Conservation (phyloP, 2,329 filamentous ascomycete genomes). For the Cordyceps cicadae region DNA sequence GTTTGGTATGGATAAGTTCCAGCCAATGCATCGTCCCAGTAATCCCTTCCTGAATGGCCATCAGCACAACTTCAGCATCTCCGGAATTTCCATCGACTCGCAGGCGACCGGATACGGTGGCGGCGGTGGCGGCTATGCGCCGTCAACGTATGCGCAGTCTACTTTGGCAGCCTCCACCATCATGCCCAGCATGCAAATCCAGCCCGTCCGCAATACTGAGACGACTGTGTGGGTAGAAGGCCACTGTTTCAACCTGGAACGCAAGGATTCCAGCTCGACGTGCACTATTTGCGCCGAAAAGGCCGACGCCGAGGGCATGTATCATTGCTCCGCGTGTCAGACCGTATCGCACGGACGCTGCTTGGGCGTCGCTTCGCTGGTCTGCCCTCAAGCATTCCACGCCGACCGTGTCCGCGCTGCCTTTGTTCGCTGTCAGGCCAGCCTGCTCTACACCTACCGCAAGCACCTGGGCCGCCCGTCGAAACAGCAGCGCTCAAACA, state of each 20-base stretch:
- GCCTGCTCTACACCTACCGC: constrained; percentile 57
- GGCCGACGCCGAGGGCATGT: constrained; percentile 63
- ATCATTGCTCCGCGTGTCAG: constrained; percentile 61
- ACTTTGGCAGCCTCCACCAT: constrained; percentile 77
- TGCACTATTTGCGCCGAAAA: constrained; percentile 73
- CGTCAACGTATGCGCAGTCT: constrained; percentile 78
- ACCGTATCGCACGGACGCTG: constrained; percentile 51
- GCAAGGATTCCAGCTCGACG: constrained; percentile 48
- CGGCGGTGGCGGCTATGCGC: constrained; percentile 56
- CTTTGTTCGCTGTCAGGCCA: constrained; percentile 58
- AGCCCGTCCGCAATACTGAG: constrained; percentile 70
- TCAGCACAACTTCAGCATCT: constrained; percentile 50
- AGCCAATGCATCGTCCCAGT: constrained; percentile 59
- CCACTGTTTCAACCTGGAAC: constrained; percentile 64
- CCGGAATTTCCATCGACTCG: constrained; percentile 52
- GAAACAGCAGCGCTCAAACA: constrained; percentile 51
- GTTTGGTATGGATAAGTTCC: constrained; percentile 69
- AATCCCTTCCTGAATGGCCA: constrained; percentile 65
- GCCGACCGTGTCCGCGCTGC: constrained; percentile 53
- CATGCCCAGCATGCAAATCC: constrained; percentile 76
- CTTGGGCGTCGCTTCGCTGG: constrained; percentile 53
- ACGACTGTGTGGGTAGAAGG: constrained; percentile 78
- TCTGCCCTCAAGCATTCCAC: constrained; percentile 55
- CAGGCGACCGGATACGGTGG: constrained; percentile 57
- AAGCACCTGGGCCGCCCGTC: constrained; percentile 53